Percentiles rank a stretch among this genome's conserved stretches.
phyloP scores from a whole-genome alignment of 179 eudicot genomes.

The Silene vulgaris region DNA sequence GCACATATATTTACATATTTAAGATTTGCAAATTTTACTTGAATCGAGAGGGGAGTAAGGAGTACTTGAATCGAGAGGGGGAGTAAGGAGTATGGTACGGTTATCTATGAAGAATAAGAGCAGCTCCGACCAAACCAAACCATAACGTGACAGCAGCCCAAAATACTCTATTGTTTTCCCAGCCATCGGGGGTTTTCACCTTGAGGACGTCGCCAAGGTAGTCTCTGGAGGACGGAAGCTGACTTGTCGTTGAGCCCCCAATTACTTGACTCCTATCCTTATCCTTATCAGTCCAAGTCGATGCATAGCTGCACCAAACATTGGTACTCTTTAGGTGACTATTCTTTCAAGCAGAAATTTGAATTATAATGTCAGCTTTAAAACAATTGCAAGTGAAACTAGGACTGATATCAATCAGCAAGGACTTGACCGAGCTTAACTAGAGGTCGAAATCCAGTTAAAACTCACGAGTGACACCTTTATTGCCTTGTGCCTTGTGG shows the following conservation, averaged over 20 bases:
- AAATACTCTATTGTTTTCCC: slow-evolving; percentile 64
- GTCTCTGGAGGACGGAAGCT: slow-evolving; percentile 51
- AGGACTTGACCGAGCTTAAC: no score
- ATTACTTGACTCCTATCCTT: slow-evolving; percentile 52
- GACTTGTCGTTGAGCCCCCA: slow-evolving; percentile 47
- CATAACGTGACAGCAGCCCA: slow-evolving; percentile 72
- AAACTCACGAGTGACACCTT: neutral
- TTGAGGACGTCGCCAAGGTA: slow-evolving; percentile 65
- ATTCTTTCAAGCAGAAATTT: neutral
- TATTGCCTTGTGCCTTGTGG: neutral
- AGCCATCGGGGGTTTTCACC: slow-evolving; percentile 66
- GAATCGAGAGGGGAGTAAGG: neutral
- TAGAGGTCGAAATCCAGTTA: neutral
- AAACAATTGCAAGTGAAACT: neutral
- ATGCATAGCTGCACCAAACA: slow-evolving; percentile 60
- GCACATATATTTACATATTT: slow-evolving; percentile 27
- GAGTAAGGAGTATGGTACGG: neutral
- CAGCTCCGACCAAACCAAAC: slow-evolving; percentile 79
- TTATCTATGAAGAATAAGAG: slow-evolving; percentile 57
- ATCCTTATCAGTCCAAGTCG: slow-evolving; percentile 79
- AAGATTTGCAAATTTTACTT: slow-evolving; percentile 2
- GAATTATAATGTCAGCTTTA: neutral
- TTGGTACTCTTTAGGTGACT: neutral
- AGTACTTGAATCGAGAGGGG: no score
- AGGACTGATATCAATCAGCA: no score